These are phyloP conservation scores for Suhomyces coccinellae DNA, from an alignment of 1,139 yeast genomes.

Conservation along the genomic window DNA sequence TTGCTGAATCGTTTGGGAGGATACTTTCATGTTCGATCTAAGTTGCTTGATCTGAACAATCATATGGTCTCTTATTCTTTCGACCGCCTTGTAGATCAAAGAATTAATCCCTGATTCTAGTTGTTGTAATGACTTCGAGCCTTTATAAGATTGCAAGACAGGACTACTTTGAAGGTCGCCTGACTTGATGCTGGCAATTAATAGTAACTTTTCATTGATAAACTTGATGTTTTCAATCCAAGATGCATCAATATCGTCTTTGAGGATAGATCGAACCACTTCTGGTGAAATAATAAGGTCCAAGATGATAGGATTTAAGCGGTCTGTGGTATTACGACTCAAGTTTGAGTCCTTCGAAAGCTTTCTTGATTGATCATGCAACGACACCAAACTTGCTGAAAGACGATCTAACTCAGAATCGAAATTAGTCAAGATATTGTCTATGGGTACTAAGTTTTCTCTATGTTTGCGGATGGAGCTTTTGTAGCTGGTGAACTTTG, in stretches of 20 bases:
- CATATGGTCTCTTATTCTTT: slow-evolving; percentile 71
- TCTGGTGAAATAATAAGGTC: slow-evolving; percentile 77
- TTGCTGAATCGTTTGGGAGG: slow-evolving; percentile 77
- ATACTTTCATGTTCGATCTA: slow-evolving; percentile 43
- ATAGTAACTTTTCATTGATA: slow-evolving; percentile 54
- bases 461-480: slow-evolving; percentile 39
- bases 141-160: slow-evolving; percentile 23
- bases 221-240: slow-evolving; percentile 66
- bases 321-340: slow-evolving; percentile 56
- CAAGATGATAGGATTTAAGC: slow-evolving; percentile 68
- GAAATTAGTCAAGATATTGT: slow-evolving; percentile 49
- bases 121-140: slow-evolving; percentile 36
- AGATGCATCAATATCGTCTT: slow-evolving; percentile 44
- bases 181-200: slow-evolving; percentile 34
- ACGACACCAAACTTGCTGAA: slow-evolving; percentile 58
- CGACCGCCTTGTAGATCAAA: slow-evolving; percentile 57
- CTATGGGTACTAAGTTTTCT: slow-evolving; percentile 37
- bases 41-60: slow-evolving; percentile 63
- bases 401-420: slow-evolving; percentile 57
- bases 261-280: slow-evolving; percentile 49
- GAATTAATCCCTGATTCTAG: slow-evolving; percentile 40
- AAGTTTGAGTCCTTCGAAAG: slow-evolving; percentile 41
- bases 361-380: slow-evolving; percentile 52
- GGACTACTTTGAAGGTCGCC: slow-evolving; percentile 22
- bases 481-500: slow-evolving; percentile 35